Conservation (phyloP, 2,329 filamentous ascomycete species). For the Trichophaea hybrida region DNA sequence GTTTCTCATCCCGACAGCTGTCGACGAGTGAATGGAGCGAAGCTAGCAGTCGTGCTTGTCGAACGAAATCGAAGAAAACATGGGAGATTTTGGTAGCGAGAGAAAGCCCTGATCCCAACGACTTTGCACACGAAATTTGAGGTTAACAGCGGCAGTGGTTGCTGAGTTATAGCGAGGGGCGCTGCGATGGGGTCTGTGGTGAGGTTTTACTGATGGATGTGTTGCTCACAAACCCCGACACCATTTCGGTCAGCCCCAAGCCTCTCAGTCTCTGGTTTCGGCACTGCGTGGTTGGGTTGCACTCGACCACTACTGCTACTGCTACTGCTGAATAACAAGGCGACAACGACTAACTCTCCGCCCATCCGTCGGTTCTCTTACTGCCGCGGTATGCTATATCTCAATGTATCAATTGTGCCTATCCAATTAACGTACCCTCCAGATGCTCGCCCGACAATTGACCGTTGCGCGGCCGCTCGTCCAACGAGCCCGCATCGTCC, state of each 20-base stretch:
- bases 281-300: not conserved
- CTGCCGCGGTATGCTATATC: too few relatives aligned
- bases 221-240: not conserved
- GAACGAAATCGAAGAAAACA: constrained; percentile 14
- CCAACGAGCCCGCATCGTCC: constrained; percentile 2
- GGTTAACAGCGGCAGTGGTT: constrained; percentile 13
- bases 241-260: constrained; percentile 2
- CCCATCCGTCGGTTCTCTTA: too few relatives aligned
- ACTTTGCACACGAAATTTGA: constrained; percentile 13
- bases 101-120: constrained; percentile 9
- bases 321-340: too few relatives aligned
- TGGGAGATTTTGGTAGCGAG: constrained; percentile 18
- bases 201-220: constrained; percentile 16
- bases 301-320: not conserved
- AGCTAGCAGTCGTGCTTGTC: constrained; percentile 21
- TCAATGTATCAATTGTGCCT: not conserved
- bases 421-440: not conserved
- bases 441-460: constrained; percentile 18
- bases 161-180: constrained; percentile 21
- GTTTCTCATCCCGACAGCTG: constrained; percentile 20
- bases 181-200: constrained; percentile 14
- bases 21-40: not conserved
- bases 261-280: not conserved
- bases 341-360: too few relatives aligned
- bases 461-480: constrained; percentile 14